These are phyloP conservation scores for Calonectria leucothoes DNA, from an alignment of 2,329 filamentous ascomycete genomes.

Conservation along the genomic window DNA sequence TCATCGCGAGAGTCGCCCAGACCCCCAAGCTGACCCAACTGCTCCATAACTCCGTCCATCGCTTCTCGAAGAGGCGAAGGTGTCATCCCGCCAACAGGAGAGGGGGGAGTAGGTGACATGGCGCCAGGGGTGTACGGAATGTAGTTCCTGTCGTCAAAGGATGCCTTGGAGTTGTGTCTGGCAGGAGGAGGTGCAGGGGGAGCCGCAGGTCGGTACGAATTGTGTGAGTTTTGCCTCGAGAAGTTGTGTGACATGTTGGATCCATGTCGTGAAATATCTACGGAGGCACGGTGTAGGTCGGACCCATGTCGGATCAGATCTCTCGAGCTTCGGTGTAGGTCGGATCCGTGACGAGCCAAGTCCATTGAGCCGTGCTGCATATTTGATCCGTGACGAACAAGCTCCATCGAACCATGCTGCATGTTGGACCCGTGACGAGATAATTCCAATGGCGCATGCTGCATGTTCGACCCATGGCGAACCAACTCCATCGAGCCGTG, in stretches of 20 bases:
- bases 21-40: slow-evolving; percentile 80
- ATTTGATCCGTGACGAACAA: slow-evolving; percentile 50
- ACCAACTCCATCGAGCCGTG: slow-evolving; percentile 44
- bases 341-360: slow-evolving; percentile 50
- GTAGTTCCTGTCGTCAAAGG: slow-evolving; percentile 49
- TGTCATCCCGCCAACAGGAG: slow-evolving; percentile 76
- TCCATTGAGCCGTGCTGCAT: slow-evolving; percentile 28
- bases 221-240: slow-evolving; percentile 53
- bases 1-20: slow-evolving; percentile 64
- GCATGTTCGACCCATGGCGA: slow-evolving; percentile 47
- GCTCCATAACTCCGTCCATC: slow-evolving; percentile 99
- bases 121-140: slow-evolving; percentile 62
- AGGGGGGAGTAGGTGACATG: slow-evolving; percentile 75
- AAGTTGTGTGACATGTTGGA: slow-evolving; percentile 50
- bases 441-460: slow-evolving; percentile 34
- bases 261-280: slow-evolving; percentile 48
- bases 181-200: slow-evolving; percentile 31
- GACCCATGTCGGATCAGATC: slow-evolving; percentile 50
- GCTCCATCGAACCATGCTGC: slow-evolving; percentile 43
- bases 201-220: slow-evolving; percentile 47
- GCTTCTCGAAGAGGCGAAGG: slow-evolving; percentile 93
- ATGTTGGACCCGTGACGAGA: slow-evolving; percentile 51
- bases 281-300: slow-evolving; percentile 45
- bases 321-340: slow-evolving; percentile 44
- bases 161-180: slow-evolving; percentile 35